Base-by-base conservation (phyloP, 306 rosid genomes). In the Gillenia trifoliata region DNA sequence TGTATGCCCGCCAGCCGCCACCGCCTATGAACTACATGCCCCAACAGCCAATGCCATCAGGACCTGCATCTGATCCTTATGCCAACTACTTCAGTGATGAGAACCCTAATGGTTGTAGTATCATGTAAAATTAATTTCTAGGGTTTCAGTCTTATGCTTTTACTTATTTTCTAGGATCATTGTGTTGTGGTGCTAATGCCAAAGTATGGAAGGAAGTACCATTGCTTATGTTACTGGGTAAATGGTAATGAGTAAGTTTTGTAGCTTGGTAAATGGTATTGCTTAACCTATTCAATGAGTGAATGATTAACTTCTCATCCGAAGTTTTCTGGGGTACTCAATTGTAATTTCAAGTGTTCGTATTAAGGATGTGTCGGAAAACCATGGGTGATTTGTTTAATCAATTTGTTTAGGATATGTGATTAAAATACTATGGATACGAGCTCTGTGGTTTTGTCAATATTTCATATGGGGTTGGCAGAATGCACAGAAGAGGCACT, bases 1-100 rank as follows among this genome's bases (percentile, higher is more conserved):
- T 90, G 99, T 83, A 90, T 33, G 87, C 88, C 0, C 73, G 84
- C 0, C 73, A 82, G 79, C 91, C 85, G 8, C 77, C 81, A 47
- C 86, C 87, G 0, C 80, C 85, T 0, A 79, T 83, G 82, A 83
- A 81, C 66, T 93, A 85, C 81, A 84, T 84, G 3, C 79, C 86
- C 2, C 68, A 41, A 10, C 68, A 57, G 4, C 89, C 87, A 8
- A 74, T 85, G 84, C 85, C 86, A 0, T 64, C 85, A 49, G 82
- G 83, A n/a, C 84, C 81, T 1, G 75, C 71, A 75, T 52, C 77
- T 3, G 97, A 94, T 64, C 89, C 87, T 5, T 86, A 86, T 20
- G 80, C 86, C 1, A 90, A 87, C 78, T 77, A 82, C 28, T 92
- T 92, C 82, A 94, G 89, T 23, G 99, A 94, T 31, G 99, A 94